These are phyloP conservation scores for Citrus glauca DNA, from an alignment of 345 rosid genomes.

Conservation along the genomic window DNA sequence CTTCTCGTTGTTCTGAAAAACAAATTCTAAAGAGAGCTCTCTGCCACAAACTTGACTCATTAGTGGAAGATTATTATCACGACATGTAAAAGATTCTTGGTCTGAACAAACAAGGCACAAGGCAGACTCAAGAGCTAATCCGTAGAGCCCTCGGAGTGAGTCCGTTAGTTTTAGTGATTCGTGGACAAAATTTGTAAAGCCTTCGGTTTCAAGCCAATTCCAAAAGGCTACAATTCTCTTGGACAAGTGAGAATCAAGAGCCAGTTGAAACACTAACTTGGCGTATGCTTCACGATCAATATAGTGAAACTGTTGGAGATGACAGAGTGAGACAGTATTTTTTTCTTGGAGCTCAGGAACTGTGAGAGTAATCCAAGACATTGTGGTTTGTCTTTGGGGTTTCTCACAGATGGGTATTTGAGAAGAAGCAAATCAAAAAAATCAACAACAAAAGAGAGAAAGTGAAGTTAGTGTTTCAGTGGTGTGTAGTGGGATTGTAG, in stretches of 20 bases:
- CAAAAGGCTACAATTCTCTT: constrained; percentile 31
- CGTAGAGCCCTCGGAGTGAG: not conserved
- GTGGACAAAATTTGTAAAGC: constrained; percentile 11
- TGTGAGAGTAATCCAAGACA: too few species aligned
- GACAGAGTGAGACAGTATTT: not conserved
- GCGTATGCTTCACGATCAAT: constrained; percentile 22
- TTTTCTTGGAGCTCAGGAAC: too few species aligned
- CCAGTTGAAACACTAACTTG: constrained; percentile 1
- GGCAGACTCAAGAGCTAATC: constrained; percentile 6
- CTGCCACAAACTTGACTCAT: constrained; percentile 11
- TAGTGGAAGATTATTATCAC: not conserved
- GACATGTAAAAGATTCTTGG: not conserved
- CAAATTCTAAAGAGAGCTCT: not conserved
- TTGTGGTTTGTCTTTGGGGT: not conserved
- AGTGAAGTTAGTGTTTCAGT: not conserved
- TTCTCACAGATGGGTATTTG: not conserved
- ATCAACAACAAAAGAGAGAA: too few species aligned
- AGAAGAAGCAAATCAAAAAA: not conserved
- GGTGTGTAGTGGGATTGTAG: not conserved
- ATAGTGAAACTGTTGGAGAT: constrained; percentile 20
- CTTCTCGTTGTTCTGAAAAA: not conserved
- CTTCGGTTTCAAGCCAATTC: constrained; percentile 27
- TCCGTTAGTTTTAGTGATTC: not conserved
- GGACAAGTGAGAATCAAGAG: not conserved
- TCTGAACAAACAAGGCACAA: constrained; percentile 8